Evolutionary conservation across 192 early-diverging fungal genomes (phyloP).

Genomic region (Glomus cerebriforme): DNA sequence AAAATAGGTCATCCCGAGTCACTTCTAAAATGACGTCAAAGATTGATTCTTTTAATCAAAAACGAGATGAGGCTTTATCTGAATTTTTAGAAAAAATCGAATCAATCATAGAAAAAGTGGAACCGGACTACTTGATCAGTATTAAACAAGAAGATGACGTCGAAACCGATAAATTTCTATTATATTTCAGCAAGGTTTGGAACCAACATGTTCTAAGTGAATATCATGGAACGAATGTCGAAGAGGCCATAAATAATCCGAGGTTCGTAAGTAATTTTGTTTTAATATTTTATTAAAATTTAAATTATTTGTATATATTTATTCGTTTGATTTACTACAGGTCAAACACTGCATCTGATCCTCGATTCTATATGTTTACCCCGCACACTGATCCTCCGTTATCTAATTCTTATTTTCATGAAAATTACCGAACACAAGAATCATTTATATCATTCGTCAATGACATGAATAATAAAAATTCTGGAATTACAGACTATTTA

Average conservation of each 20-base stretch:
- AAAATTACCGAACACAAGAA: neutral
- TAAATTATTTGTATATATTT: neutral
- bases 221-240: neutral
- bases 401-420: constrained; percentile 3
- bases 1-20: neutral
- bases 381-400: constrained; percentile 2
- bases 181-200: constrained; percentile 18
- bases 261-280: neutral
- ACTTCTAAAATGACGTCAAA: neutral
- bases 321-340: neutral
- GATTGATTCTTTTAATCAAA: constrained; percentile 10
- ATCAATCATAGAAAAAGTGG: neutral
- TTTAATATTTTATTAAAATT: neutral
- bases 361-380: constrained; percentile 4
- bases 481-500: constrained; percentile 12
- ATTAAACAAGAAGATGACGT: neutral
- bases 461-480: constrained; percentile 16
- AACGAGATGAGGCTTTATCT: neutral
- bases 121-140: neutral
- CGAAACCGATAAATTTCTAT: neutral
- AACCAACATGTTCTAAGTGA: neutral
- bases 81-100: constrained; percentile 3
- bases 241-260: constrained; percentile 5
- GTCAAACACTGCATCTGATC: neutral
- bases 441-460: neutral